Base-by-base conservation (phyloP, 129 eudicot genomes). In the Erigeron canadensis region DNA sequence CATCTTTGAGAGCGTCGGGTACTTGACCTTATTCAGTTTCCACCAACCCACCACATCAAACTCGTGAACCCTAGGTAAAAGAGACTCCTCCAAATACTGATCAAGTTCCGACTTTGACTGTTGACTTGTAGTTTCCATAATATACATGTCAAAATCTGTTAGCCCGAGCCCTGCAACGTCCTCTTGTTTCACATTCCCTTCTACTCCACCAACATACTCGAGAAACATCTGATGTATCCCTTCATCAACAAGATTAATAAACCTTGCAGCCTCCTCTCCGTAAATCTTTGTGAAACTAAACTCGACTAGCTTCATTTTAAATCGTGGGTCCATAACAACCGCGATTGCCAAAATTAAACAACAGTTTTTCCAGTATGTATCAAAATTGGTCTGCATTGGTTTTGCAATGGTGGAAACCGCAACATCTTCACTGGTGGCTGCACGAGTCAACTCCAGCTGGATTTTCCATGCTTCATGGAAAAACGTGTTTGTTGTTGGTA, bases 391-490 rank as follows among this genome's bases (percentile, higher is more conserved):
- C 76, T 87, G 95, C 98, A 89, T 76, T 1, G 86, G 80, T 46
- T 75, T 84, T 11, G 89, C 82, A 21, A 94, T 81, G 69, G 65
- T 60, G 45, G 80, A 65, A 38, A 86, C 75, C 47, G 84, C 71
- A 1, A 80, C 65, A 46, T 94, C 98, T 37, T 87, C 95, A 2
- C 92, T 88, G 4, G 90, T 67, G 53, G 88, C 83, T 5, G 84
- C 86, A 10, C 98, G 90, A 15, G 96, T 85, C 37, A 94, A 77
- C 68, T 94, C 98, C 58, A 94, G 77, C 79, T 87, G 98, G 70
- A 94, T 87, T 75, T 93, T 93, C 98, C 98, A 93, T 1, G 86
- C 96, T 77, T 93, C 98, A 34, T 93, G 98, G 79, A 89, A 93
- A 76, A 93, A 93, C 1, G 87, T 84, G 75, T 93, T 84, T 3